A percentile compares a stretch with the other conserved stretches of the same genome.
phyloP scores from a whole-genome alignment of 139 green algal species.

The Astrephomene gubernaculifera region DNA sequence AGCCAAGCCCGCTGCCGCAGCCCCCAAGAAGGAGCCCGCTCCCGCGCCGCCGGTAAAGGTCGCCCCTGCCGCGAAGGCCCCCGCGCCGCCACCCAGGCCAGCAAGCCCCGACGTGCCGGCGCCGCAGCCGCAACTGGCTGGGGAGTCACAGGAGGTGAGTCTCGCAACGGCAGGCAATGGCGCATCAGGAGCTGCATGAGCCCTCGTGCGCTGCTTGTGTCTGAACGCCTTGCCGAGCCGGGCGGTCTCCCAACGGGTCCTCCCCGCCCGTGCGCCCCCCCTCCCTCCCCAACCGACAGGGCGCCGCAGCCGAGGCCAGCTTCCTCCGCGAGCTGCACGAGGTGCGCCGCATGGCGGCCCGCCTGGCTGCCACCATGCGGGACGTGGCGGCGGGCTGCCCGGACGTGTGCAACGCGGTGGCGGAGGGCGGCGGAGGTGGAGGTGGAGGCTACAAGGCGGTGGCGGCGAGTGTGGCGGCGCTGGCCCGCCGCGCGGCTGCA shows the following conservation, averaged over 20 bases:
- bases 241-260: too few relatives aligned
- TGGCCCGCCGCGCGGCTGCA: background rate
- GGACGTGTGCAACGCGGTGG: background rate
- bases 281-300: too few relatives aligned
- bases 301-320: slow-evolving; percentile 2
- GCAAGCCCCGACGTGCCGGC: slow-evolving; percentile 20
- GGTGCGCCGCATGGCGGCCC: slow-evolving; percentile 26
- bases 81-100: background rate
- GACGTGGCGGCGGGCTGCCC: slow-evolving; percentile 17
- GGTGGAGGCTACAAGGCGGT: slow-evolving; percentile 24
- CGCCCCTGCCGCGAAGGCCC: background rate
- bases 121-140: slow-evolving; percentile 11
- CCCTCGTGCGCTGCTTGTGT: too few relatives aligned
- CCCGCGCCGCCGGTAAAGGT: background rate
- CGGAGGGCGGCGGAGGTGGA: background rate
- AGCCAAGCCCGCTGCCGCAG: background rate
- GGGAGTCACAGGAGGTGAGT: slow-evolving; percentile 29
- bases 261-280: too few relatives aligned
- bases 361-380: background rate
- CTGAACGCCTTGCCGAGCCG: too few relatives aligned
- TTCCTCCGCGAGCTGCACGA: slow-evolving; percentile 37
- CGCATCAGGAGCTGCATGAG: too few relatives aligned
- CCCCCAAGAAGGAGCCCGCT: background rate
- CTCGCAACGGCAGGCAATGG: too few relatives aligned
- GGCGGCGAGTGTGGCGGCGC: background rate